Conservation (phyloP, 83 land plant species). For the Thuja plicata region DNA sequence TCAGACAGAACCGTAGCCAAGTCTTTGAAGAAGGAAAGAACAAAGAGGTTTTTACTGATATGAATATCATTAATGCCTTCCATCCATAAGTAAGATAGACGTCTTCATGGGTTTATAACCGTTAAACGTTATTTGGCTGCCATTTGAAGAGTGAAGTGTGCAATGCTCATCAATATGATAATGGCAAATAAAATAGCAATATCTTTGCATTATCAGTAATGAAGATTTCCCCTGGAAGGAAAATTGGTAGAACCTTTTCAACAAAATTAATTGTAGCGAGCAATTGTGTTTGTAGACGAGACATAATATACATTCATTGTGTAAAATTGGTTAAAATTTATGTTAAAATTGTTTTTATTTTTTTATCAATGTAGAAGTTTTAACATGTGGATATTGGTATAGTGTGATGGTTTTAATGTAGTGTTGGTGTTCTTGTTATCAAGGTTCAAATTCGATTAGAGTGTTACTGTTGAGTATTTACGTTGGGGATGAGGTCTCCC, state of each 20-base stretch:
- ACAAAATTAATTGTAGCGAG: not conserved
- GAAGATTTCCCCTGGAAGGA: not conserved
- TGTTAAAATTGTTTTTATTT: too few species aligned
- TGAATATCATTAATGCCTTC: not conserved
- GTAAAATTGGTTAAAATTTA: too few species aligned
- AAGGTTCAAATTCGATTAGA: too few species aligned
- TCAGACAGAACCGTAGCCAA: not conserved
- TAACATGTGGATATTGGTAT: too few species aligned
- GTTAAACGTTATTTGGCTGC: not conserved
- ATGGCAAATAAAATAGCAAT: not conserved
- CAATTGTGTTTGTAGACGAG: not conserved
- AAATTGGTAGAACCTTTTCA: not conserved
- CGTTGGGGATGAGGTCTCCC: too few species aligned
- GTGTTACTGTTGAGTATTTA: too few species aligned
- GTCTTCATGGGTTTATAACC: not conserved
- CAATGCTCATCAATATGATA: too few species aligned
- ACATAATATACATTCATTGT: too few species aligned
- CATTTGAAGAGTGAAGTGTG: not conserved
- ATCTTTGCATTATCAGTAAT: not conserved
- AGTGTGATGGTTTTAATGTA: too few species aligned
- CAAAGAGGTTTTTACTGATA: not conserved
- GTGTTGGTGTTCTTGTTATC: too few species aligned
- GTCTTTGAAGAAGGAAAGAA: not conserved
- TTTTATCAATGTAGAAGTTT: too few species aligned
- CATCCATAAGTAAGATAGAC: not conserved